phyloP scores from a whole-genome alignment of 129 eudicot species.

The Kitagawia praeruptora region DNA sequence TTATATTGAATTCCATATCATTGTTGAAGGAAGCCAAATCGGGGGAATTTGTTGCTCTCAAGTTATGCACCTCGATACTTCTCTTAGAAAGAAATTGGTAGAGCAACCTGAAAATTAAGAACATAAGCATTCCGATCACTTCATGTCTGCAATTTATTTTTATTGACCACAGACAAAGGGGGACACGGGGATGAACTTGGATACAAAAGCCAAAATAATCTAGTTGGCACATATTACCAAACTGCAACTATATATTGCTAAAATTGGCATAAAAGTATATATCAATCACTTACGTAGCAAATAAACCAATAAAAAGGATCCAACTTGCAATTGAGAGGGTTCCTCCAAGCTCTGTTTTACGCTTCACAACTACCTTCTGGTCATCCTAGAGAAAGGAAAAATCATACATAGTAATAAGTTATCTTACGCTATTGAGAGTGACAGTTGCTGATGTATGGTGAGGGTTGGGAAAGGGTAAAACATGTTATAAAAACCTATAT shows the following conservation, averaged over 20 bases:
- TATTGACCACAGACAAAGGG: neutral
- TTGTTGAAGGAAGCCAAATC: slow-evolving; percentile 58
- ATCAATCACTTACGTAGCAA: slow-evolving; percentile 69
- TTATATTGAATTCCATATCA: slow-evolving; percentile 79
- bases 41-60: slow-evolving; percentile 74
- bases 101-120: slow-evolving; percentile 48
- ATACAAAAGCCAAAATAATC: neutral
- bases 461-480: no score
- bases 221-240: neutral
- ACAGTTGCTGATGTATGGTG: no score
- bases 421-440: neutral
- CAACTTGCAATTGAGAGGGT: slow-evolving; percentile 89
- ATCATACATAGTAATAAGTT: neutral
- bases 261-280: slow-evolving; percentile 14
- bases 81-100: slow-evolving; percentile 68
- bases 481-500: no score
- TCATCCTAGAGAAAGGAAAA: slow-evolving; percentile 45
- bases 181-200: neutral
- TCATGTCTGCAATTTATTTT: neutral
- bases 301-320: slow-evolving; percentile 86
- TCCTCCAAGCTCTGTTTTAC: slow-evolving; percentile 97
- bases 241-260: neutral
- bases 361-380: slow-evolving; percentile 72
- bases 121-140: neutral
- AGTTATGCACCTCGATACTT: slow-evolving; percentile 73